Base-by-base conservation (phyloP, 2,329 filamentous ascomycete species). In the Neonectria magnoliae region DNA sequence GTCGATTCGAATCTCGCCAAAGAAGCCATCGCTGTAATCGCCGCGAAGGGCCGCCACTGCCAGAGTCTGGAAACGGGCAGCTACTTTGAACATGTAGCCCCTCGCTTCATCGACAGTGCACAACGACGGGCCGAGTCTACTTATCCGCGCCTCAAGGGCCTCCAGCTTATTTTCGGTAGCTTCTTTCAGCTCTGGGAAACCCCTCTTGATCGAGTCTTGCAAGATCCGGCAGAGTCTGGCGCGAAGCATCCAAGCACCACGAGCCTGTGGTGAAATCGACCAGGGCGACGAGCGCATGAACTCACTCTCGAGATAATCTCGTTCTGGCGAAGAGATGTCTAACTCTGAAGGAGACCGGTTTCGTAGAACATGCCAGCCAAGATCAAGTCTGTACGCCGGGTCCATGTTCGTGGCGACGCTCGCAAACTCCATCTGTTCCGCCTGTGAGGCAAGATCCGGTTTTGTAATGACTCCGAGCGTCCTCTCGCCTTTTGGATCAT, bases 401-500 rank as follows among this genome's bases (percentile, higher is more conserved):
- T 59, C 36, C 56, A 44, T 33, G 25, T 59, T 59, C 11, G n/a
- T 31, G n/a, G 27, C 45, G 22, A 52, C 22, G 13, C 29, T 33
- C 6, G 38, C 36, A 18, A 59, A 59, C 25, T 44, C 42, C 33
- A 59, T 48, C n/a, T 52, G 56, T 11, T 59, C 47, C 8, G 56
- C 47, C 22, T 52, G 47, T n/a, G 56, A 51, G 5, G 56, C 56
- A 11, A 44, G 16, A 22, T 60, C 57, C 11, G 51, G 48, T 16
- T 62, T 62, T n/a, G 60, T 57, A 27, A 62, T 41, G 42, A 62
- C 36, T 3, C 60, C 60, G 5, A 57, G 36, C 5, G 60, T 62
- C 25, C 60, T 22, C 16, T 62, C 60, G 36, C 60, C 60, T 7
- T 18, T 47, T 10, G 47, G 52, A 10, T 62, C 60, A 27, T 31